These are phyloP conservation scores for Suillus lakei DNA, from an alignment of 768 basidiomycete genomes.

Conservation along the genomic window DNA sequence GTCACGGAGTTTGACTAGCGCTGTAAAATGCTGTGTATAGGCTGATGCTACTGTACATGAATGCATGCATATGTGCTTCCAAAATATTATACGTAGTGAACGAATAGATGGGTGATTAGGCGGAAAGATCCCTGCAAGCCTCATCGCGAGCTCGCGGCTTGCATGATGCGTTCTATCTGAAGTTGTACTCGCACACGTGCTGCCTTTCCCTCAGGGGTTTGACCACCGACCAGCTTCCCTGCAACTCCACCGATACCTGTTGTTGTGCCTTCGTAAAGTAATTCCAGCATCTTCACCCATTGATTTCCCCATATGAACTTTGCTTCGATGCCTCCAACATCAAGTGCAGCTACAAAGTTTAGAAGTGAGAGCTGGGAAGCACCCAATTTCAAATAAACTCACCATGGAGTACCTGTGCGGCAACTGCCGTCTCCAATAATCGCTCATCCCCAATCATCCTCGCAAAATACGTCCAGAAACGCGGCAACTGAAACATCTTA, in stretches of 20 bases:
- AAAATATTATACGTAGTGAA: slow-evolving; percentile 9
- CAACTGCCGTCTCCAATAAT: slow-evolving; percentile 61
- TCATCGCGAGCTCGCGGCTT: slow-evolving; percentile 15
- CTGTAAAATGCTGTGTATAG: slow-evolving; percentile 1
- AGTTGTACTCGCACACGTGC: slow-evolving; percentile 67
- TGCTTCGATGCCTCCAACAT: slow-evolving; percentile 69
- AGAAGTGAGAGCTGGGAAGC: slow-evolving; percentile 11
- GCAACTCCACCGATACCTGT: slow-evolving; percentile 48
- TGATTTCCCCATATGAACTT: slow-evolving; percentile 74
- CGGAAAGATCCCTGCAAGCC: slow-evolving; percentile 3
- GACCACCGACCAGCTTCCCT: slow-evolving; percentile 59
- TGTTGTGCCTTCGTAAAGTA: slow-evolving; percentile 69
- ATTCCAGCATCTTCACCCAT: slow-evolving; percentile 72
- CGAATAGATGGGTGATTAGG: slow-evolving; percentile 6
- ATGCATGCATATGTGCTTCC: background rate
- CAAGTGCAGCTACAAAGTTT: slow-evolving; percentile 59
- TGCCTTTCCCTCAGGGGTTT: slow-evolving; percentile 62
- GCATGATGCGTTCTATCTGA: slow-evolving; percentile 68
- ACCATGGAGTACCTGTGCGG: slow-evolving; percentile 74
- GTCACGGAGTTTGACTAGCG: background rate
- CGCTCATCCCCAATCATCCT: slow-evolving; percentile 58
- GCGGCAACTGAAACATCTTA: slow-evolving; percentile 60
- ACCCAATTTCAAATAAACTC: slow-evolving; percentile 28
- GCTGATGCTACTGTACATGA: slow-evolving; percentile 9
- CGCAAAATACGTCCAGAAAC: slow-evolving; percentile 76